A percentile compares a stretch with the other conserved stretches of the same genome.
phyloP scores from a whole-genome alignment of 306 rosid genomes.

The Lotus japonicus region DNA sequence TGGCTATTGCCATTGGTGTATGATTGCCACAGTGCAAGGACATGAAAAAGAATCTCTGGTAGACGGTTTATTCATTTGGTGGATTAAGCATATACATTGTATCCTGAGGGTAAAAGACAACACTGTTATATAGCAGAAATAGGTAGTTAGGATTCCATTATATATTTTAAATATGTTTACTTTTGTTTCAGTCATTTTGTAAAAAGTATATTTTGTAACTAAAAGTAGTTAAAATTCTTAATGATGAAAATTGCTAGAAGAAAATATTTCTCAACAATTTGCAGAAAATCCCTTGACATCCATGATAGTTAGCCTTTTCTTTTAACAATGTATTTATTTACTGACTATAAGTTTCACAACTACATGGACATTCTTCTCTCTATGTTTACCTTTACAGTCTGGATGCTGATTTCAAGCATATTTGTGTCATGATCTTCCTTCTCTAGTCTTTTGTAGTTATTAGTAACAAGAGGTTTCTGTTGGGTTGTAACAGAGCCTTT shows the following conservation, averaged over 20 bases:
- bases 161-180: neutral
- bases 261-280: neutral
- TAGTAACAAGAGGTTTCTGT: no score
- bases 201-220: neutral
- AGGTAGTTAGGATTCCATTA: neutral
- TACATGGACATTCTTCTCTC: neutral
- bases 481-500: no score
- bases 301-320: neutral
- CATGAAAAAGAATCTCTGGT: neutral
- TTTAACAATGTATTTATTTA: neutral
- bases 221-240: neutral
- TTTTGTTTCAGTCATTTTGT: neutral
- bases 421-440: no score
- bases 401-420: no score
- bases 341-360: neutral
- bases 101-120: neutral
- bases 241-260: neutral
- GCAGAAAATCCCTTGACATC: neutral
- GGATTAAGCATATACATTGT: neutral
- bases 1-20: neutral
- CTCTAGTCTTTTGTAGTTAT: no score
- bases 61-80: neutral
- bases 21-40: neutral
- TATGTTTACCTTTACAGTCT: no score
- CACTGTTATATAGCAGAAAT: neutral